Evolutionary conservation across 352 stramenopile genomes (phyloP).

Genomic region (Blastocystis sp.): DNA sequence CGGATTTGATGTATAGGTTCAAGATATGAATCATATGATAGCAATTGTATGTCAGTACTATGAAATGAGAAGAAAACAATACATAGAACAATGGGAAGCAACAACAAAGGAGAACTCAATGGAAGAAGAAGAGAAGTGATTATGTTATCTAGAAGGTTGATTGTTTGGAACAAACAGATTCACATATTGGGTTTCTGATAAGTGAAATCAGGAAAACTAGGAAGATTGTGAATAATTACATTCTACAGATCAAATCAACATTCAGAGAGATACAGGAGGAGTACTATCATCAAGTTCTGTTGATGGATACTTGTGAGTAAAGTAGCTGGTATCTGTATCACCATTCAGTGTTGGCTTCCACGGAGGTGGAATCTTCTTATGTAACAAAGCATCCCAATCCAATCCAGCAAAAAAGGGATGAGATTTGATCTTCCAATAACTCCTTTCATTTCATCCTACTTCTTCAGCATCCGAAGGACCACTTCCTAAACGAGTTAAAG

Average conservation of each 20-base stretch:
- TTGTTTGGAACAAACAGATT: not conserved
- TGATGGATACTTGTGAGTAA: constrained; percentile 81
- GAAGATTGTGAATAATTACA: not conserved
- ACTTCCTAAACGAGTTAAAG: not conserved
- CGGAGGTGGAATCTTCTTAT: constrained; percentile 77
- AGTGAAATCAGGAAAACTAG: constrained; percentile 10
- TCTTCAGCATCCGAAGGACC: constrained; percentile 48
- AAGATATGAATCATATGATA: not conserved
- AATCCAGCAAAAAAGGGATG: constrained; percentile 79
- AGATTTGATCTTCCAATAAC: constrained; percentile 70
- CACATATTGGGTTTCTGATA: not conserved
- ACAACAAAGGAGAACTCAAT: not conserved
- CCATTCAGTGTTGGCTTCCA: constrained; percentile 71
- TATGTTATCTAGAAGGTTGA: not conserved
- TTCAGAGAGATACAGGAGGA: not conserved
- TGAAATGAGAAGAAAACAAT: not conserved
- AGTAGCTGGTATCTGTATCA: constrained; percentile 81
- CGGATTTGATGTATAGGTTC: not conserved
- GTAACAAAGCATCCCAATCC: constrained; percentile 74
- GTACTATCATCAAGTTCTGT: not conserved
- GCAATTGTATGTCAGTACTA: not conserved
- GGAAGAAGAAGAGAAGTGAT: not conserved
- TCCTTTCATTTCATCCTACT: not conserved
- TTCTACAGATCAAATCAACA: not conserved
- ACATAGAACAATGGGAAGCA: not conserved